Conservation (phyloP, 2,329 filamentous ascomycete species). For the Neonectria ditissima region DNA sequence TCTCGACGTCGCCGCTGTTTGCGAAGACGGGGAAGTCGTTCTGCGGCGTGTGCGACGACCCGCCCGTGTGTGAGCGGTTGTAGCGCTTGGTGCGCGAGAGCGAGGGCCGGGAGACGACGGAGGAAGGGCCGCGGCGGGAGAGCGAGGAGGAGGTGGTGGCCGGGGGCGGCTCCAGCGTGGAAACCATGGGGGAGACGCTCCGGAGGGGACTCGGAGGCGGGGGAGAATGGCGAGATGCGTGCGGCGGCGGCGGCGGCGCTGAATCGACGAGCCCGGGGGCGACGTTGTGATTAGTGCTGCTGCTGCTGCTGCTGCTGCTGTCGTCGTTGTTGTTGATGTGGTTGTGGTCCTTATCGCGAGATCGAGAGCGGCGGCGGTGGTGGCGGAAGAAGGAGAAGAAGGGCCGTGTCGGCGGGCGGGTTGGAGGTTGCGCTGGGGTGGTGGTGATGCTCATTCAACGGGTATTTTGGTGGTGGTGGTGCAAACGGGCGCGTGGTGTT, state of each 20-base stretch:
- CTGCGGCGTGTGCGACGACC: slow-evolving; percentile 74
- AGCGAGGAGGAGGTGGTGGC: slow-evolving; percentile 59
- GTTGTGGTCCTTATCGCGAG: slow-evolving; percentile 4
- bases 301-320: no score
- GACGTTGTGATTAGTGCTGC: slow-evolving; percentile 1
- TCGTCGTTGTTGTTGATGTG: slow-evolving; percentile 8
- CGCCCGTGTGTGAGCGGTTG: slow-evolving; percentile 84
- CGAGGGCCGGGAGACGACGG: slow-evolving; percentile 73
- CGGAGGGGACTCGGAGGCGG: slow-evolving; percentile 1
- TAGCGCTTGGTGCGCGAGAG: slow-evolving; percentile 75
- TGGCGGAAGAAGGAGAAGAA: slow-evolving; percentile 24
- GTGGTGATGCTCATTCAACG: slow-evolving; percentile 39
- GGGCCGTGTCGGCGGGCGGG: slow-evolving; percentile 20
- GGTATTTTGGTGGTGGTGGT: slow-evolving; percentile 24
- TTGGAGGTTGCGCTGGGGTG: slow-evolving; percentile 10
- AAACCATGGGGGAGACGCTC: slow-evolving; percentile 64
- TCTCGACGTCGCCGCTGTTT: slow-evolving; percentile 92
- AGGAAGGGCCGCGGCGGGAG: slow-evolving; percentile 65
- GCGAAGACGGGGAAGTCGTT: slow-evolving; percentile 96
- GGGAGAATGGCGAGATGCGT: background rate
- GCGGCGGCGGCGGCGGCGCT: background rate
- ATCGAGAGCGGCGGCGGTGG: slow-evolving; percentile 31
- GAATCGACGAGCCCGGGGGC: background rate
- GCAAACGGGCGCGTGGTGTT: slow-evolving; percentile 16
- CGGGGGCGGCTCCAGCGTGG: slow-evolving; percentile 64